Percentiles rank a stretch among this genome's conserved stretches.
Evolutionary conservation across 2,329 filamentous ascomycete species (phyloP).

Genomic region (Pseudogymnoascus sp.): DNA sequence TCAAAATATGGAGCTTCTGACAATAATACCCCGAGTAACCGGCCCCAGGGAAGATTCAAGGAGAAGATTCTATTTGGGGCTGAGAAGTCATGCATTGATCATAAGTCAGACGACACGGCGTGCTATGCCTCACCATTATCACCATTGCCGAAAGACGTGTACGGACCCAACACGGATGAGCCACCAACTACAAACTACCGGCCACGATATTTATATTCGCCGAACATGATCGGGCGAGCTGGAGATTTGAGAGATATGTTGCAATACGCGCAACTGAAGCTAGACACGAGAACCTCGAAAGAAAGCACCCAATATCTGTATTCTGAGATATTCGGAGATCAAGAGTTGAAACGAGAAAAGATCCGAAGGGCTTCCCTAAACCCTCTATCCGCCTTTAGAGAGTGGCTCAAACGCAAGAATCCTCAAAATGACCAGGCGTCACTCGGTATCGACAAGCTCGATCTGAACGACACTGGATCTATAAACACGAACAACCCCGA

Average conservation of each 20-base stretch:
- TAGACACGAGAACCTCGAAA: conserved; percentile 15
- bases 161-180: conserved; percentile 38
- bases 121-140: conserved; percentile 48
- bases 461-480: not conserved
- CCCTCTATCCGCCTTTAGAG: conserved; percentile 27
- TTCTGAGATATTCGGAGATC: conserved; percentile 44
- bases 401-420: conserved; percentile 27
- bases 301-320: conserved; percentile 28
- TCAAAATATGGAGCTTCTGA: conserved; percentile 18
- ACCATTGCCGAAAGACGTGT: conserved; percentile 41
- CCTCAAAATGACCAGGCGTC: conserved; percentile 5
- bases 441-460: conserved; percentile 24
- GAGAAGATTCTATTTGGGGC: conserved; percentile 51
- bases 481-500: not conserved
- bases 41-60: conserved; percentile 28
- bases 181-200: conserved; percentile 31
- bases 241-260: conserved; percentile 42
- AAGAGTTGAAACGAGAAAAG: conserved; percentile 43
- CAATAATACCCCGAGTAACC: conserved; percentile 29
- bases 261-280: conserved; percentile 23
- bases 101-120: conserved; percentile 36
- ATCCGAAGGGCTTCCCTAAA: conserved; percentile 30
- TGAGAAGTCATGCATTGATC: conserved; percentile 44
- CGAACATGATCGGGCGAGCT: conserved; percentile 43
- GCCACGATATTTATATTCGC: conserved; percentile 42